Evolutionary conservation across 2,329 filamentous ascomycete genomes (phyloP), one percentile per base, ranked within the genome.

Genomic region (Chrysoporthe austroafricana): DNA sequence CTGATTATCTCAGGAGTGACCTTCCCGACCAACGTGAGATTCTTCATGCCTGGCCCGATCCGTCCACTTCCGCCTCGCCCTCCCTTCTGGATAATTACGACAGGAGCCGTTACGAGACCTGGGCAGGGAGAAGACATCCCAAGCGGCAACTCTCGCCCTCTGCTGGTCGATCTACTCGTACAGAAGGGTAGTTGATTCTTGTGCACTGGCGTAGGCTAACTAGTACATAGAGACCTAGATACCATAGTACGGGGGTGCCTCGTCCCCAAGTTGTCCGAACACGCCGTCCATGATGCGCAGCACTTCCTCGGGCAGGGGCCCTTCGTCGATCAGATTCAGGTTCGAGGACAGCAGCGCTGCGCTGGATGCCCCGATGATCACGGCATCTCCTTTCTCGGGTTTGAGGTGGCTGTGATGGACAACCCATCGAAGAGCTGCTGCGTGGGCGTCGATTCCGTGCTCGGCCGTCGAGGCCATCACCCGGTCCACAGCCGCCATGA

Each of bases 351-450:
- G 73, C 72, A 82, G 80, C 3, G 74, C 71, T 5, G 70, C 21
- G 14, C 72, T 82, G 2, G 76, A 78, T 0, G 74, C 77, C 0
- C 77, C 78, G 5, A 82, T 66, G 5, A 81, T 76, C 16, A 82
- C 62, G 1, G 72, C 75, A 52, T 82, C 81, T 0, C 78, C 79
- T 14, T 75, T 63, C 6, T 71, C 66, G 0, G 61, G 70, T 16
- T 74, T 66, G 1, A 83, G 72, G 32, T 70, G 63, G 44, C 79
- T 76, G 68, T 82, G 79, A 62, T 78, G 74, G 6, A 73, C 72
- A 1, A 76, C 76, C 81, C 81, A 83, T 3, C 81, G 75, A 13
- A 82, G 73, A 3, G 81, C 78, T 0, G 79, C 79, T 1, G 77
- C 79, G 64, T 82, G 79, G 2, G 76, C 78, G 46, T 64, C 74